Evolutionary conservation across 1,139 yeast species (phyloP).

Genomic region (Hyphopichia buzzinii): DNA sequence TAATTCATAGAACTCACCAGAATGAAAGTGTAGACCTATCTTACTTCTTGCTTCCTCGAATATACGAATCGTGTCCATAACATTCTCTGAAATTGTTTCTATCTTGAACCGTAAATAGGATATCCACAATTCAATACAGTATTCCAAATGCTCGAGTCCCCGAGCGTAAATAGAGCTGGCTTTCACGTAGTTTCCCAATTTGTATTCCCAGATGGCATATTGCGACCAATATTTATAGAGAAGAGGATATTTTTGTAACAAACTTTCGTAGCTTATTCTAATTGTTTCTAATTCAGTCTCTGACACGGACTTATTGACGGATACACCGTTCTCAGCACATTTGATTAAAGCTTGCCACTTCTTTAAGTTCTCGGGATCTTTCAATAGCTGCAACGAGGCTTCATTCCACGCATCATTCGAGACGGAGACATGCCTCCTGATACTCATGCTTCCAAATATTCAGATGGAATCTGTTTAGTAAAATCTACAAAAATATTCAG

Average conservation of each 20-base stretch:
- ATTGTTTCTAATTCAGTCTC: conserved; percentile 38
- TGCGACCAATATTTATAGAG: conserved; percentile 79
- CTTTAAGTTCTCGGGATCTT: conserved; percentile 43
- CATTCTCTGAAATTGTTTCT: conserved; percentile 34
- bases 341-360: conserved; percentile 42
- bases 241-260: conserved; percentile 64
- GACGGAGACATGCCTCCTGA: conserved; percentile 2
- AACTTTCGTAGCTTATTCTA: conserved; percentile 50
- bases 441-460: too few relatives aligned
- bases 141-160: conserved; percentile 52
- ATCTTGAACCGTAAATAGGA: conserved; percentile 58
- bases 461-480: too few relatives aligned
- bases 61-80: conserved; percentile 32
- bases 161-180: conserved; percentile 52
- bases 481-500: too few relatives aligned
- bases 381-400: conserved; percentile 28
- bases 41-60: conserved; percentile 62
- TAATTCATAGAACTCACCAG: conserved; percentile 73
- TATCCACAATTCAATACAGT: conserved; percentile 73
- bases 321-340: neutral
- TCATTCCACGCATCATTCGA: conserved; percentile 18
- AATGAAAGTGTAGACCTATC: conserved; percentile 72
- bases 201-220: conserved; percentile 67
- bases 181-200: conserved; percentile 50
- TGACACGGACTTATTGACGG: conserved; percentile 43